Evolutionary conservation across 768 basidiomycete genomes (phyloP).

Genomic region (Trametes elegans): DNA sequence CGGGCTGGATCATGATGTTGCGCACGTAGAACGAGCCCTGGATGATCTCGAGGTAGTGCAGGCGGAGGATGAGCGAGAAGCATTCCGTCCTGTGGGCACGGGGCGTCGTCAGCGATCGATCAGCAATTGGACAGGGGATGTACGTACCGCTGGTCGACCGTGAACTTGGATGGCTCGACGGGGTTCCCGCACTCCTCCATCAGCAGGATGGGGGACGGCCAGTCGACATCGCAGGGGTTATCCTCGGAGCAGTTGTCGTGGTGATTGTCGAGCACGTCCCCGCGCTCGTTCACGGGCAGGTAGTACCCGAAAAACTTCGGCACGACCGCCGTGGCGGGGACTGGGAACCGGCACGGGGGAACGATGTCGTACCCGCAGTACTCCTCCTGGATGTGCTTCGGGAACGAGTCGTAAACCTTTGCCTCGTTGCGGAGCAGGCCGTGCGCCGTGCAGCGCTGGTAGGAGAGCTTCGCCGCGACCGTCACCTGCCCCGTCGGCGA

Average conservation of each 20-base stretch:
- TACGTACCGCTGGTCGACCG: constrained; percentile 20
- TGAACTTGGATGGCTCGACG: constrained; percentile 28
- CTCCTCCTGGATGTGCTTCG: constrained; percentile 45
- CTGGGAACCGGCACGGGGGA: constrained; percentile 40
- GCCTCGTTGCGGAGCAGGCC: constrained; percentile 36
- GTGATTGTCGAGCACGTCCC: background rate
- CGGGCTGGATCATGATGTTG: constrained; percentile 46
- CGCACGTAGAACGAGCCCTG: constrained; percentile 43
- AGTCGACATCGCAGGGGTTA: background rate
- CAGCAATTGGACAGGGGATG: background rate
- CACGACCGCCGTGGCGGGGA: constrained; percentile 48
- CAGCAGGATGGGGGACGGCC: constrained; percentile 40
- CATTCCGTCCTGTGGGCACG: constrained; percentile 21
- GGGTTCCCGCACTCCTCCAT: constrained; percentile 47
- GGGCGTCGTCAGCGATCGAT: background rate
- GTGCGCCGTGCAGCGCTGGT: constrained; percentile 5
- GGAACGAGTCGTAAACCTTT: constrained; percentile 44
- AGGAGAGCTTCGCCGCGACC: constrained; percentile 30
- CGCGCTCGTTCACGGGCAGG: constrained; percentile 24
- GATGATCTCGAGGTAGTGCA: constrained; percentile 36
- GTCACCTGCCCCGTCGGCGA: constrained; percentile 24
- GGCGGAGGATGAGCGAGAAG: constrained; percentile 37
- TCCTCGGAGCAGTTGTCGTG: constrained; percentile 8
- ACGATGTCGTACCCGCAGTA: constrained; percentile 49
- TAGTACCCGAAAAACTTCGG: constrained; percentile 71